phyloP scores from a whole-genome alignment of 2,329 filamentous ascomycete species.

The Fusarium albidum region DNA sequence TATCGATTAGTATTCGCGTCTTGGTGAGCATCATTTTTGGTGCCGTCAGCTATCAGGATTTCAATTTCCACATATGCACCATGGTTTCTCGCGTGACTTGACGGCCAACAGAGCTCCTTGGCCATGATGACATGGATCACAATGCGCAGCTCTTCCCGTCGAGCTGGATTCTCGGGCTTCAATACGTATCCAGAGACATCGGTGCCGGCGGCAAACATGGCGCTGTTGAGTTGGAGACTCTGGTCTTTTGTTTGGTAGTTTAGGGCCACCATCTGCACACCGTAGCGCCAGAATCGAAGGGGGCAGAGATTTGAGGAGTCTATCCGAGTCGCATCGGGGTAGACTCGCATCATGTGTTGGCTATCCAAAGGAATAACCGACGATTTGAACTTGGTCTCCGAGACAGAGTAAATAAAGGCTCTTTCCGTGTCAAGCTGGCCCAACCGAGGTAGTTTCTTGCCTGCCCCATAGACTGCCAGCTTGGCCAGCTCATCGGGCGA shows the following conservation, averaged over 20 bases:
- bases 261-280: conserved; percentile 23
- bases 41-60: conserved; percentile 3
- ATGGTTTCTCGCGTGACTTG: fast-evolving
- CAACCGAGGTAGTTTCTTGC: background rate
- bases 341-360: conserved; percentile 14
- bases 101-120: background rate
- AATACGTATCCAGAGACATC: conserved; percentile 8
- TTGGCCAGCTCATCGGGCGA: background rate
- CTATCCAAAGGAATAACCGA: background rate
- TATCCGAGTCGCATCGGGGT: conserved; percentile 21
- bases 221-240: conserved; percentile 8
- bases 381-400: conserved; percentile 9
- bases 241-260: conserved; percentile 21
- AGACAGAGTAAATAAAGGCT: conserved; percentile 22
- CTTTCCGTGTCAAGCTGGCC: background rate
- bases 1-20: background rate
- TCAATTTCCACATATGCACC: background rate
- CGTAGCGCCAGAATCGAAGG: conserved; percentile 11
- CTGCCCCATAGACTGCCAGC: conserved; percentile 20
- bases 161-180: background rate
- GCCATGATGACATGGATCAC: conserved; percentile 9
- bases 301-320: conserved; percentile 28
- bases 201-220: conserved; percentile 13
- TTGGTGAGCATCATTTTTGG: background rate
- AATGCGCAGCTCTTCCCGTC: background rate